These are phyloP conservation scores for Cronartium ribicola DNA, from an alignment of 1,284 basidiomycete genomes.

Conservation along the genomic window DNA sequence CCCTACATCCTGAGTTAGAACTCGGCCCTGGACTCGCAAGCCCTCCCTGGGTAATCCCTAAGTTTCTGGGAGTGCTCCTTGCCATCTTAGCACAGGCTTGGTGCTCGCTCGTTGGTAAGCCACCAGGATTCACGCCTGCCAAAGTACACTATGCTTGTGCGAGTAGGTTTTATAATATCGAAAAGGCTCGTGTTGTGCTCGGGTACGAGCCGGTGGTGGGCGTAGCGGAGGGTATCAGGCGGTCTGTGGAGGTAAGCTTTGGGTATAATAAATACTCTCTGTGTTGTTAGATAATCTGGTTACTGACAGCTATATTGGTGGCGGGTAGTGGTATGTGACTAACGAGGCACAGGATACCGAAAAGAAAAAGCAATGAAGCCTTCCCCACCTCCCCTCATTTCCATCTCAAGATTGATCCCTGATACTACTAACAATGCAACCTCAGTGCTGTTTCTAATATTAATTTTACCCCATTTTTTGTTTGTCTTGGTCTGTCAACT, in stretches of 20 bases:
- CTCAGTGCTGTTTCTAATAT: too few relatives aligned
- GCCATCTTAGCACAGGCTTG: conserved; percentile 71
- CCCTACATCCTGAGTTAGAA: conserved; percentile 55
- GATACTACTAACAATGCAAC: too few relatives aligned
- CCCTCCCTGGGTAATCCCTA: conserved; percentile 62
- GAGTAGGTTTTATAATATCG: conserved; percentile 84
- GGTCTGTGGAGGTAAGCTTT: conserved; percentile 59
- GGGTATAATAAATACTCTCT: too few relatives aligned
- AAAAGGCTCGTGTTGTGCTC: conserved; percentile 83
- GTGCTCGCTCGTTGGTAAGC: conserved; percentile 69
- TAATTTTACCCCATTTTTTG: too few relatives aligned
- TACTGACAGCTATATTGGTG: not conserved
- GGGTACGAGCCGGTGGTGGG: conserved; percentile 90
- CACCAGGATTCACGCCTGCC: conserved; percentile 84
- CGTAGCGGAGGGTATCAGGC: conserved; percentile 77
- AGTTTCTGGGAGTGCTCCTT: conserved; percentile 61
- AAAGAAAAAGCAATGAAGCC: too few relatives aligned
- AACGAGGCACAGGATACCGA: not conserved
- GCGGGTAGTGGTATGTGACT: not conserved
- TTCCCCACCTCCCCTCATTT: too few relatives aligned
- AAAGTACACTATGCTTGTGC: conserved; percentile 61
- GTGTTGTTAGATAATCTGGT: not conserved
- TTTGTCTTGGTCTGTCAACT: too few relatives aligned
- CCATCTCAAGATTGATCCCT: too few relatives aligned
- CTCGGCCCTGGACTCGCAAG: not conserved